Base-by-base conservation (phyloP, 2,329 filamentous ascomycete species). In the Aspergillus versicolor region DNA sequence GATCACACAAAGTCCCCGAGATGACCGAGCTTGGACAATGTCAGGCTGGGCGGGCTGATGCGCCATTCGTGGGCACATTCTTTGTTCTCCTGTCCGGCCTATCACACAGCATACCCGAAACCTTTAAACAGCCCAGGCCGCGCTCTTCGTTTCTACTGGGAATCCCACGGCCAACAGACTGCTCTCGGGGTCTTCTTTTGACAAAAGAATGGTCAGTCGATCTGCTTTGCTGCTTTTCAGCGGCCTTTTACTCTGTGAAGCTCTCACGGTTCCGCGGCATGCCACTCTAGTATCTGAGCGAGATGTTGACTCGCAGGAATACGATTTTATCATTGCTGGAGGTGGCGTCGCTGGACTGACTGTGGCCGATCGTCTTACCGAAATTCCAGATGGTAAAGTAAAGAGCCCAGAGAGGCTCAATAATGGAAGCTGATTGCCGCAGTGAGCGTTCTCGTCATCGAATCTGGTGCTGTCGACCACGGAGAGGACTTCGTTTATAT, bases 291-390 rank as follows among this genome's bases (percentile, higher is more conserved):
- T 51, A n/a, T 42, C 37, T 3, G 22, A 30, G 9, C 34, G 19
- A 13, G 13, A 51, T 9, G 24, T 51, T 24, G 13, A 43, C 6
- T 24, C 48, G 3, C 13, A 15, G 8, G 21, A 27, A 21, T 48
- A 48, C 45, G 45, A 48, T 19, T 48, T 48, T 15, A 48, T 48
- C n/a, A 48, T 48, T 13, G 45, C 45, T 21, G 45, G 45, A 19
- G 45, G 45, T 12, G 45, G 45, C 5, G 30, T 48, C 13, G 27
- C 45, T 5, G 45, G 45, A 19, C 30, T 48, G 7, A 48, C 45
- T 13, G 32, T 37, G 5, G 45, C 45, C 27, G 24, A 48, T 48
- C 15, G 45, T 34, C 34, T 48, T 17, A 48, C 27, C 13, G 45
- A 48, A 48, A 13, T 34, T 21, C 30, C 27, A 11, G 45, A 37